Evolutionary conservation across 179 eudicot species (phyloP).

Genomic region (Nepenthes alata): DNA sequence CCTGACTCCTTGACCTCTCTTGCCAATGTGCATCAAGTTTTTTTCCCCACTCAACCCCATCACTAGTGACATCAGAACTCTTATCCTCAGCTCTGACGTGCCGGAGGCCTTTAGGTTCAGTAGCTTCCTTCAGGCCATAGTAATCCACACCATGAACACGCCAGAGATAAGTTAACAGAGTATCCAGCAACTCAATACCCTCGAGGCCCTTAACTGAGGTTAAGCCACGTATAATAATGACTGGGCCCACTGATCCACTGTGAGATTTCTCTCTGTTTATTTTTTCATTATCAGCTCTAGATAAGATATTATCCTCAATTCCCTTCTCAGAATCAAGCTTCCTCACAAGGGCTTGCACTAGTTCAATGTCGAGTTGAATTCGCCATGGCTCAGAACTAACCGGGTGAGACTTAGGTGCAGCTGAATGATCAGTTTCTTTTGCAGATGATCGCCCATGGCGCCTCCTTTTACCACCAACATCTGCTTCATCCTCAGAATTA

Average conservation of each 20-base stretch:
- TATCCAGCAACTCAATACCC: constrained; percentile 93
- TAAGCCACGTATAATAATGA: constrained; percentile 69
- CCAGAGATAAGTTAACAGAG: constrained; percentile 89
- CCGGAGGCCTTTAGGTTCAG: constrained; percentile 80
- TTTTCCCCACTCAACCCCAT: constrained; percentile 79
- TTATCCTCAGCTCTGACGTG: constrained; percentile 86
- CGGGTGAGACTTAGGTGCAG: constrained; percentile 79
- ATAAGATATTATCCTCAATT: constrained; percentile 72
- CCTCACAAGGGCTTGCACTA: constrained; percentile 63
- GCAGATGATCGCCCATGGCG: constrained; percentile 47
- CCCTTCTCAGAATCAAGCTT: constrained; percentile 88
- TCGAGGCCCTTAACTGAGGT: constrained; percentile 86
- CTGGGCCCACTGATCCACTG: constrained; percentile 76
- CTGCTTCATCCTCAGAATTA: constrained; percentile 84
- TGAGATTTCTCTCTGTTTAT: constrained; percentile 83
- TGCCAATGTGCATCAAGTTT: constrained; percentile 80
- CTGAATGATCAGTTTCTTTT: constrained; percentile 56
- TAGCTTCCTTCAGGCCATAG: constrained; percentile 69
- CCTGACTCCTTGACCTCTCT: constrained; percentile 62
- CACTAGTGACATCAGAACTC: constrained; percentile 31
- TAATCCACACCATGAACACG: constrained; percentile 95
- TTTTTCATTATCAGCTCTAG: constrained; percentile 65
- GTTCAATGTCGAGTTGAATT: constrained; percentile 62
- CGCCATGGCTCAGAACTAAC: constrained; percentile 74
- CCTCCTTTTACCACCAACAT: constrained; percentile 58